Evolutionary conservation across 352 stramenopile genomes (phyloP).

Genomic region (Globisporangium heterothallicum): DNA sequence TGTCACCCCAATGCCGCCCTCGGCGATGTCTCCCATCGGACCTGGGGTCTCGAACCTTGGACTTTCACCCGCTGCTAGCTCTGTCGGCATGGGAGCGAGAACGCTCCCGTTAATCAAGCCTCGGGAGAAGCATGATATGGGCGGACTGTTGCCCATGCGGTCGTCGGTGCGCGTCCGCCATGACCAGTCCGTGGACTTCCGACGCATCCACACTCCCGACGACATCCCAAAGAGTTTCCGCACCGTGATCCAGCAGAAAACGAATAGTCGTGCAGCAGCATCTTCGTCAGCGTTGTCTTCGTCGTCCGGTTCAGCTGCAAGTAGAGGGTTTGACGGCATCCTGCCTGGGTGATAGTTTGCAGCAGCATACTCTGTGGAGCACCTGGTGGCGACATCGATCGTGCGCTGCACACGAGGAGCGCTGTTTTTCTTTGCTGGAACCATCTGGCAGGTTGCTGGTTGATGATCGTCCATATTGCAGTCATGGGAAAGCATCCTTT

Average conservation of each 20-base stretch:
- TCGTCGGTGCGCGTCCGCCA: constrained; percentile 56
- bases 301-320: background rate
- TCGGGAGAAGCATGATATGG: constrained; percentile 56
- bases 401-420: background rate
- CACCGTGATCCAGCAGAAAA: constrained; percentile 48
- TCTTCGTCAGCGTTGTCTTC: background rate
- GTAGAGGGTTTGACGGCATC: constrained; percentile 5
- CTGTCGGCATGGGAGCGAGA: constrained; percentile 25
- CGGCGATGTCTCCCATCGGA: background rate
- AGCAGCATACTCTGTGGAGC: too few relatives aligned
- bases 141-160: constrained; percentile 58
- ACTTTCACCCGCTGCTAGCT: constrained; percentile 4
- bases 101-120: constrained; percentile 48
- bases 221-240: constrained; percentile 74
- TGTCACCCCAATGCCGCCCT: background rate
- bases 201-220: constrained; percentile 62
- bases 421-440: constrained; percentile 2
- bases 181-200: constrained; percentile 60
- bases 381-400: background rate
- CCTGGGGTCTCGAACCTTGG: constrained; percentile 4
- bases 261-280: constrained; percentile 24
- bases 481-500: too few relatives aligned
- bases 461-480: too few relatives aligned
- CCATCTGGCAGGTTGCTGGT: too few relatives aligned
- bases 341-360: constrained; percentile 6